phyloP scores from a whole-genome alignment of 2,329 filamentous ascomycete genomes.

The Elsinoe batatas region DNA sequence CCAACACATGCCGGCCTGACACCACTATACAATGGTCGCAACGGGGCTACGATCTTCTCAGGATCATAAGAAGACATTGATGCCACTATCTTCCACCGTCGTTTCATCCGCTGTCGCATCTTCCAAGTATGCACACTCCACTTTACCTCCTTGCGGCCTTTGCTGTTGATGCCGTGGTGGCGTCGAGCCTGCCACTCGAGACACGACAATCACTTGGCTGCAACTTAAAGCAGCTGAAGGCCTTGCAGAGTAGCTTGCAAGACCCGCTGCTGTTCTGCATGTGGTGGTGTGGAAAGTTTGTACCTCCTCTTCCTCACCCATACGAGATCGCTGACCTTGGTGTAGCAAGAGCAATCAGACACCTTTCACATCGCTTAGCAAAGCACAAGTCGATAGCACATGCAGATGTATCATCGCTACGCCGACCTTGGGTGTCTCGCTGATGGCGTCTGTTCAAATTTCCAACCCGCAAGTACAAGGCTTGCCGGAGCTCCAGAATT shows the following conservation, averaged over 20 bases:
- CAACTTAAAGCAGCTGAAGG: background rate
- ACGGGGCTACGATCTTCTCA: too few species aligned
- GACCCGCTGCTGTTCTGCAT: background rate
- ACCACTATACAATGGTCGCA: too few species aligned
- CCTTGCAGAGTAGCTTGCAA: background rate
- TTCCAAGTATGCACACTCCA: too few species aligned
- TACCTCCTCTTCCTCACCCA: too few species aligned
- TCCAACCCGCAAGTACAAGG: background rate
- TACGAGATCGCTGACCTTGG: too few species aligned
- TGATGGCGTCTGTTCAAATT: background rate
- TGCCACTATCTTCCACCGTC: too few species aligned
- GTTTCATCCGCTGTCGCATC: too few species aligned
- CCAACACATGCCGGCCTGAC: too few species aligned
- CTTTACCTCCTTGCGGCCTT: background rate
- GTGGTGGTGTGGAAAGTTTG: background rate
- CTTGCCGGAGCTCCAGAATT: background rate
- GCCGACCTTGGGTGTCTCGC: background rate
- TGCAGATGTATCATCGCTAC: background rate
- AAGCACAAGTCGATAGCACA: background rate
- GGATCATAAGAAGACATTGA: too few species aligned
- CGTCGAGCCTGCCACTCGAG: background rate
- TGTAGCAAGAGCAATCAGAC: background rate
- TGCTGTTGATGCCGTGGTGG: background rate
- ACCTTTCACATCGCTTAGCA: background rate
- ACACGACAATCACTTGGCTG: background rate